Base-by-base conservation (phyloP, 768 basidiomycete species). In the Amanita pseudoporphyria region DNA sequence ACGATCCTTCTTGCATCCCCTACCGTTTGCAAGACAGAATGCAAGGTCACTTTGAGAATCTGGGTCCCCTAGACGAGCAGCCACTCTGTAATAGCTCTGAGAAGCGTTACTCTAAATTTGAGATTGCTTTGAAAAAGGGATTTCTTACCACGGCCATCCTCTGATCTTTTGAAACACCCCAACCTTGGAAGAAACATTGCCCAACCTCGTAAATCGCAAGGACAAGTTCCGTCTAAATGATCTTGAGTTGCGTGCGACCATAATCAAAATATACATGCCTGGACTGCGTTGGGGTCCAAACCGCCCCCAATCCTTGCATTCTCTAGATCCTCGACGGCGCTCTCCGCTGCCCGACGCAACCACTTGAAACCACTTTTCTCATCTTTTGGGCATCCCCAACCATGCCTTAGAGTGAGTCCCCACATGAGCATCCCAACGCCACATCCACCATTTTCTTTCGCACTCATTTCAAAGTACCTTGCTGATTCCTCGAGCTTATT, bases 391-490 rank as follows among this genome's bases (percentile, higher is more conserved):
- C 82, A 81, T 2, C 91, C 92, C 91, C 92, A 95, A 1, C 90
- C 91, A 62, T 91, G 87, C 45, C 91, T 71, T 58, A 92, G 67
- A 26, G 88, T 71, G 36, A 95, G 67, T 0, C 91, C 92, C 77
- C 86, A 93, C 87, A 95, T 90, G 52, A 94, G 65, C 89, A 92
- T 93, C 14, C 92, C 92, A 3, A 89, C 81, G 1, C 84, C 84
- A 58, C 86, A 91, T 1, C 89, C 92, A 1, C 89, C 90, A 45
- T 72, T 67, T 53, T 78, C 69, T 46, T 71, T 86, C 9, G 88
- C 88, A 41, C 82, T 79, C 64, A 74, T 76, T 67, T 91, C 87
- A 60, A n/a, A n/a, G n/a, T n/a, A n/a, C n/a, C n/a, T n/a, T n/a
- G n/a, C n/a, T n/a, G n/a, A n/a, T n/a, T n/a, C n/a, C n/a, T n/a